Base-by-base conservation (phyloP, 805 yeast species). In the Wickerhamiella slavikovae region DNA sequence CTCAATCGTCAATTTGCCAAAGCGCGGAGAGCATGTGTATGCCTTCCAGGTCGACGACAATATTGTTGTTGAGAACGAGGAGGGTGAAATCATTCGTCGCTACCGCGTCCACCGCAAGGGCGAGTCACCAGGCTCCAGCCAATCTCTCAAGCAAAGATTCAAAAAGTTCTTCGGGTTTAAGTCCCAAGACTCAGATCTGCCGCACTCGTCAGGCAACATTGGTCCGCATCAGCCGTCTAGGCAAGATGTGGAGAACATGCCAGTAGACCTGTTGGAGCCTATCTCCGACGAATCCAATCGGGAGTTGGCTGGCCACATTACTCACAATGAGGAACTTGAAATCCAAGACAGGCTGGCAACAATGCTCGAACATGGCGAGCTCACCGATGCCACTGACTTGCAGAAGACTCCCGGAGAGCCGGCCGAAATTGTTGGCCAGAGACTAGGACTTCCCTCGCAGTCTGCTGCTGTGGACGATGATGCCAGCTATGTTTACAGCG, bases 11-110 rank as follows among this genome's bases (percentile, higher is more conserved):
- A 24, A 30, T 6, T 9, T 30, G 12, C 41, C 39, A 7, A 29
- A 22, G 11, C 13, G 29, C 4, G 41, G 43, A 17, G 33, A 29
- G 15, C 39, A 29, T 1, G 42, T 41, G 5, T 35, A 27, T 51
- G 96, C 94, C 1, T 85, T 71, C 50, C 76, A 74, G 49, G 60
- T 78, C 24, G 89, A 73, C 45, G 71, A 79, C 42, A 60, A 70
- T 35, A 65, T 89, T 31, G 62, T 80, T 34, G 73, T 89, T 33
- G 98, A 85, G 50, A 77, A 82, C 43, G 78, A 68, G 26, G 93
- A 83, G 9, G 98, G 96, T 38, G 96, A 85, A 41, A 68, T 89
- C 32, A 58, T 89, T 27, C 69, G 93, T 44, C 62, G 93, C 30
- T 85, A 82, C 52, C 64, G 58, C 41, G 71, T 83, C 30, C 77